phyloP scores from a whole-genome alignment of 345 rosid species.

The Pistacia atlantica region DNA sequence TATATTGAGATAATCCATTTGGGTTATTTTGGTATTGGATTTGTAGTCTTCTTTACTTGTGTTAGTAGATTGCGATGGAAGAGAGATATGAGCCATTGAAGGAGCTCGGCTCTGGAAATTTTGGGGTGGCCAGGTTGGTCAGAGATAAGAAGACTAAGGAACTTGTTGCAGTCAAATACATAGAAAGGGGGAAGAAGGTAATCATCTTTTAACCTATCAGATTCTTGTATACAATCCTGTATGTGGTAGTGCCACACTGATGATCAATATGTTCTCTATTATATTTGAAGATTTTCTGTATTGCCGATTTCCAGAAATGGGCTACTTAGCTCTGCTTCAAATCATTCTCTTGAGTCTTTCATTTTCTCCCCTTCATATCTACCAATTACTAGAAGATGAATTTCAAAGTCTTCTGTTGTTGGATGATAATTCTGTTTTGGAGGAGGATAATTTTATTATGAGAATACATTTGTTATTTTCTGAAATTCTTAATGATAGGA shows the following conservation, averaged over 20 bases:
- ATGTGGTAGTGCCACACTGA: not conserved
- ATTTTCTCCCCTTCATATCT: not conserved
- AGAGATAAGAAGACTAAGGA: conserved; percentile 80
- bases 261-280: too few species aligned
- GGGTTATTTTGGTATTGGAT: not conserved
- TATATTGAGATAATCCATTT: not conserved
- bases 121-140: conserved; percentile 86
- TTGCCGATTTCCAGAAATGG: not conserved
- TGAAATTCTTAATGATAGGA: not conserved
- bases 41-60: not conserved
- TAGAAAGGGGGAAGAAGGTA: conserved; percentile 95
- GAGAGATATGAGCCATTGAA: conserved; percentile 76
- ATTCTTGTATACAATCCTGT: not conserved
- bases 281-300: not conserved
- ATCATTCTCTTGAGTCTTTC: not conserved
- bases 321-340: not conserved
- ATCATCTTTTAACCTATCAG: not conserved
- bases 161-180: conserved; percentile 91
- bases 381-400: not conserved
- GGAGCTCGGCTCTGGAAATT: conserved; percentile 87
- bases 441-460: not conserved
- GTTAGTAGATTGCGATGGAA: conserved; percentile 46
- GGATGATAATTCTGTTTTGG: not conserved
- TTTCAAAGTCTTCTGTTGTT: not conserved
- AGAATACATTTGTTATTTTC: not conserved